Conservation (phyloP, 2,329 filamentous ascomycete genomes). For the Clonostachys rhizophaga region DNA sequence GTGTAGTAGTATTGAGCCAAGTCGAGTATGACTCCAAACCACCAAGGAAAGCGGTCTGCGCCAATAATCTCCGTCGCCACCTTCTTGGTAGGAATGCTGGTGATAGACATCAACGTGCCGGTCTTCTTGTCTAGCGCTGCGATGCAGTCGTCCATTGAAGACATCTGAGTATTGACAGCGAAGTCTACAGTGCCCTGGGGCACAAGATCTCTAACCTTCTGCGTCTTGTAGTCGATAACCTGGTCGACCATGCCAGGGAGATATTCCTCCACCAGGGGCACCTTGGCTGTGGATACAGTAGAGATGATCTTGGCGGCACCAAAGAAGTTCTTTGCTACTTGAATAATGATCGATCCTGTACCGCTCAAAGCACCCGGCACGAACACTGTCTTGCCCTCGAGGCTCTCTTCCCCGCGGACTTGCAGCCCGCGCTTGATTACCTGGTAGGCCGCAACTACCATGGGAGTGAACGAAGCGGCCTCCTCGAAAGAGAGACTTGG, state of each 20-base stretch:
- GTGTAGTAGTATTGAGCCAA: slow-evolving; percentile 31
- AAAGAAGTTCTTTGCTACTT: slow-evolving; percentile 46
- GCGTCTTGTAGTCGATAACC: slow-evolving; percentile 44
- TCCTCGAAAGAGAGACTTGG: slow-evolving; percentile 23
- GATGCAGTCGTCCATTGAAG: slow-evolving; percentile 29
- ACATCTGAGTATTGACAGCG: slow-evolving; percentile 40
- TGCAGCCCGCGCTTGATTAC: slow-evolving; percentile 29
- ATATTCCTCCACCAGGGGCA: slow-evolving; percentile 33
- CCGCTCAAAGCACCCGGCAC: slow-evolving; percentile 44
- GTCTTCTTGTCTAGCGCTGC: slow-evolving; percentile 25
- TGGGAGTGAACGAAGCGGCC: slow-evolving; percentile 25
- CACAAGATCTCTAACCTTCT: slow-evolving; percentile 27
- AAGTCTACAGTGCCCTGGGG: slow-evolving; percentile 40
- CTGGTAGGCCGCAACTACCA: slow-evolving; percentile 37
- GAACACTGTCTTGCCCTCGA: slow-evolving; percentile 46
- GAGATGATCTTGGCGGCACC: slow-evolving; percentile 40
- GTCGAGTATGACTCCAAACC: slow-evolving; percentile 27
- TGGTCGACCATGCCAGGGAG: slow-evolving; percentile 40
- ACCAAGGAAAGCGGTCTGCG: slow-evolving; percentile 19
- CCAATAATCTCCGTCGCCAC: slow-evolving; percentile 23
- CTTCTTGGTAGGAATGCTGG: slow-evolving; percentile 24
- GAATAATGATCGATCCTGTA: slow-evolving; percentile 37
- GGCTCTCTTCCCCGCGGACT: slow-evolving; percentile 23
- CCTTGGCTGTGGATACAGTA: slow-evolving; percentile 47
- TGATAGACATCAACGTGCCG: slow-evolving; percentile 35